Evolutionary conservation across 257 asterid species (phyloP), one percentile per base, ranked within the genome.

Genomic region (Fraxinus cuspidata): DNA sequence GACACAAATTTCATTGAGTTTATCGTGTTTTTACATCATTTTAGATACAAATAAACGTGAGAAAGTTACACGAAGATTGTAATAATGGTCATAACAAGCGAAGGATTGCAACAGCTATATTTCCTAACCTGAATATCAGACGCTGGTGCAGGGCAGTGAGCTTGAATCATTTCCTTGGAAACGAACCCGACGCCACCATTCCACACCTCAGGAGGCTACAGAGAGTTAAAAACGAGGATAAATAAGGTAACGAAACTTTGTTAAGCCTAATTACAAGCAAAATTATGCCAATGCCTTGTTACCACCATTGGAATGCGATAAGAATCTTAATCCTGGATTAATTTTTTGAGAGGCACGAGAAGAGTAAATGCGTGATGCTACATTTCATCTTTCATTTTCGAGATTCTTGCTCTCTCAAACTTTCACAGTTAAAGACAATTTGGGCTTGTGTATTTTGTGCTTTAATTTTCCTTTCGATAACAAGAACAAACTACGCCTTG

Each of bases 121-220:
- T 56, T n/a, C 63, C 73, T 21, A 76, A 94, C 99, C 99, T 91
- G 83, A 72, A 94, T 89, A 74, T 94, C 97, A 16, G 89, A 71
- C 60, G 99, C 94, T 0, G 99, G 99, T 71, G 95, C 86, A 21
- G 99, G 99, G 82, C 92, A 87, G 78, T 91, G 92, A 81, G 88
- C 84, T 85, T 90, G 89, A 80, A 94, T 92, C 94, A 92, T 94
- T 87, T 94, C 99, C 88, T 92, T 84, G 10, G 97, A 85, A 73
- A 94, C 96, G 13, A 88, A 92, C 28, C 99, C 97, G 32, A 94
- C 89, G 15, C 99, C 99, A 58, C 97, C 99, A 23, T 85, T 78
- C 99, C 99, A 94, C 81, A 63, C 81, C 78, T 91, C 96, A 47
- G 97, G 99, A 81, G 99, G 94, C 99, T 94, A 80, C 75, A 79